Evolutionary conservation across 1,139 yeast species (phyloP), one percentile per base, ranked within the genome.

Genomic region (Komagataea norvegica): DNA sequence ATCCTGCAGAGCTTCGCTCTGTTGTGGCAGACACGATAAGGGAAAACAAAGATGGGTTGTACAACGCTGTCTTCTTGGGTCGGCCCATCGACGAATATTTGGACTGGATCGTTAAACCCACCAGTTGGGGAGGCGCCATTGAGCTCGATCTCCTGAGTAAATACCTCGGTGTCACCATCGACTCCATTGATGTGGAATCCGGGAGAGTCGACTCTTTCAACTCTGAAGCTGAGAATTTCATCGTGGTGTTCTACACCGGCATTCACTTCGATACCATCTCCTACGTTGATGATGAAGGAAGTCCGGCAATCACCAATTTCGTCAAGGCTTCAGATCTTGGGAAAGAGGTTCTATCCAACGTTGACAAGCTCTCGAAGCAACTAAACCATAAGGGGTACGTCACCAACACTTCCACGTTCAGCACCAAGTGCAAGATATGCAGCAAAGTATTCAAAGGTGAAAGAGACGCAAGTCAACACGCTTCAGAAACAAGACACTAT

Each of bases 111-210:
- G 48, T 56, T 32, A 64, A 70, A 43, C 70, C 70, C 22, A 77
- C 72, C 33, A 72, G 85, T 17, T 84, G 94, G 95, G 95, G 95
- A 15, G 95, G 95, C 7, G 93, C 88, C 5, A 83, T 85, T 31
- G 95, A 84, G 55, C 61, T 84, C 40, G 77, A 79, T 11, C 79
- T 85, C 8, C 58, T 85, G 24, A 72, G 87, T 2, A 65, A 69
- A 23, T 67, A 72, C 51, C 67, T 81, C 36, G 62, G 65, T 3
- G 57, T 81, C 6, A 67, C 74, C 5, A 77, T 84, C 27, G 66
- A 71, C 41, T 79, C 87, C 20, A 59, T 83, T 26, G 94, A 84
- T 51, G 75, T 84, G 18, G 84, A 79, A 50, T 79, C 78, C 49
- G 75, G 77, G 3, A 66, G 76, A 30, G 59, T 73, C 33, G 83